Conservation (phyloP, 345 rosid genomes). For the Dimocarpus longan region DNA sequence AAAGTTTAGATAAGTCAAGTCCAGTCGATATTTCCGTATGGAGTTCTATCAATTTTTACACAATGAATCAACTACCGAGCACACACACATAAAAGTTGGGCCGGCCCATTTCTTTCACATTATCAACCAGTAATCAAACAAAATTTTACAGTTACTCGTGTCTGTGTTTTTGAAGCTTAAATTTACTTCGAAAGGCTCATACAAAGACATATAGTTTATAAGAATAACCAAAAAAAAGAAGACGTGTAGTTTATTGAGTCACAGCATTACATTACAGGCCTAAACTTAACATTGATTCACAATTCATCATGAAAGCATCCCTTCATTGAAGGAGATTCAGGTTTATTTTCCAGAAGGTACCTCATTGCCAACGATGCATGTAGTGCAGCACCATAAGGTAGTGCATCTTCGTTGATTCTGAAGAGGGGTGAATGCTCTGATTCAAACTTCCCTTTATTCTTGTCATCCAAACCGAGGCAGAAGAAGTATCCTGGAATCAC, state of each 20-base stretch:
- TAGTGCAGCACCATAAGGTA: conserved; percentile 72
- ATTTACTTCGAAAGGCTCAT: too few species aligned
- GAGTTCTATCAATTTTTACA: too few species aligned
- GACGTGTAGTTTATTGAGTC: not conserved
- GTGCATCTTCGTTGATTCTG: conserved; percentile 60
- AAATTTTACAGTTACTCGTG: too few species aligned
- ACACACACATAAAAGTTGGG: too few species aligned
- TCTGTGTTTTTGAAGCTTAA: too few species aligned
- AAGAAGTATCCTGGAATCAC: conserved; percentile 67
- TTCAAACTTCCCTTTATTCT: conserved; percentile 34
- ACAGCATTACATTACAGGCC: not conserved
- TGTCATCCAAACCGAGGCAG: conserved; percentile 59
- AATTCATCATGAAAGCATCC: conserved; percentile 48
- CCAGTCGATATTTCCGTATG: too few species aligned
- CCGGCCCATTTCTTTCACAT: too few species aligned
- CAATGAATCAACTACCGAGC: too few species aligned
- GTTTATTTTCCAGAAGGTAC: conserved; percentile 47
- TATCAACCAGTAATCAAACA: too few species aligned
- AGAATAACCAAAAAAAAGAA: too few species aligned
- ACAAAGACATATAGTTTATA: too few species aligned
- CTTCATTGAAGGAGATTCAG: conserved; percentile 8
- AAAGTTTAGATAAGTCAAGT: too few species aligned
- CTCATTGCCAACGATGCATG: conserved; percentile 60
- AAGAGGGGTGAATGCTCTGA: conserved; percentile 50
- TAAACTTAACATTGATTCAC: conserved; percentile 23